phyloP scores from a whole-genome alignment of 805 yeast genomes.

The Saturnispora sanitii region DNA sequence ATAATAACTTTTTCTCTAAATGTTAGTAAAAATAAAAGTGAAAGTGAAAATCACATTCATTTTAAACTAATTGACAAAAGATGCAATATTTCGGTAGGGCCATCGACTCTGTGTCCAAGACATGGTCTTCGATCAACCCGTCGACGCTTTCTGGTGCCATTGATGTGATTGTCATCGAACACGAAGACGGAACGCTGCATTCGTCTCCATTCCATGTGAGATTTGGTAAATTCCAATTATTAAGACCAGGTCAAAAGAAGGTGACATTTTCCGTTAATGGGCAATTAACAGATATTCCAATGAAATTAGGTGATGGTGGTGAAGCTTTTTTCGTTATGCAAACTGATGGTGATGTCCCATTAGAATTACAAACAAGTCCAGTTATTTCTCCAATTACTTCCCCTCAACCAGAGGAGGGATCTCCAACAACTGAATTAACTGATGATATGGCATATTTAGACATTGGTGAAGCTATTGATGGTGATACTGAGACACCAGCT shows the following conservation, averaged over 20 bases:
- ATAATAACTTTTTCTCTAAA: not conserved
- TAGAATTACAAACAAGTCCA: conserved; percentile 76
- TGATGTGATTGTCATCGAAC: conserved; percentile 91
- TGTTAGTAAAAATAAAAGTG: too few relatives aligned
- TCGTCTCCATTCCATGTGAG: conserved; percentile 97
- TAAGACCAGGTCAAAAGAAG: conserved; percentile 91
- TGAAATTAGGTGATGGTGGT: conserved; percentile 96
- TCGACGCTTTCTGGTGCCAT: conserved; percentile 95
- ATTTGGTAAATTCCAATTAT: conserved; percentile 86
- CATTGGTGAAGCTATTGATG: conserved; percentile 28
- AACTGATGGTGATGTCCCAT: conserved; percentile 64
- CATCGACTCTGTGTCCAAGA: conserved; percentile 87
- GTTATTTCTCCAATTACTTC: conserved; percentile 60
- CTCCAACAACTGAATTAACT: conserved; percentile 19
- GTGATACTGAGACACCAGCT: not conserved
- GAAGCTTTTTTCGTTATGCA: conserved; percentile 97
- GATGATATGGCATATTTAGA: conserved; percentile 46
- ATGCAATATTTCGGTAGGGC: conserved; percentile 98
- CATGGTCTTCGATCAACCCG: conserved; percentile 95
- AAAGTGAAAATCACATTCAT: too few relatives aligned
- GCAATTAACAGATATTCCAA: conserved; percentile 69
- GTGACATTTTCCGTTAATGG: conserved; percentile 86
- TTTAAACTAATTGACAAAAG: too few relatives aligned
- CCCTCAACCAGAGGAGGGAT: conserved; percentile 41
- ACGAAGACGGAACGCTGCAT: conserved; percentile 57